Evolutionary conservation across 2,329 filamentous ascomycete genomes (phyloP).

Genomic region (Cytospora mali): DNA sequence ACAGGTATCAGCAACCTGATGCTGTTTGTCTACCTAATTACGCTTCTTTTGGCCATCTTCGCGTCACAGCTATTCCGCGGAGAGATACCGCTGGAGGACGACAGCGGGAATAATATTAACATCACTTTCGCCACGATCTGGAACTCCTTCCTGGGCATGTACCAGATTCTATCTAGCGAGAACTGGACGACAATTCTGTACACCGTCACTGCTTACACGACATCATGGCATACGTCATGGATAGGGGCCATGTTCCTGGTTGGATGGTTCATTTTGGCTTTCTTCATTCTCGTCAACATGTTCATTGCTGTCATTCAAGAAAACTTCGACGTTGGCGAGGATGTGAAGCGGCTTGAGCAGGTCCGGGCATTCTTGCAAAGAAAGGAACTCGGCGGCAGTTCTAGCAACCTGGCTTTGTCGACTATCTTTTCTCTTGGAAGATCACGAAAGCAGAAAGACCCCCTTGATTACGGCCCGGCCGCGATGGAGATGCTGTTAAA

Average conservation of each 20-base stretch:
- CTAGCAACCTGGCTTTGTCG: slow-evolving; percentile 75
- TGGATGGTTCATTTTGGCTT: slow-evolving; percentile 92
- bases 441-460: slow-evolving; percentile 69
- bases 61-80: slow-evolving; percentile 91
- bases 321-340: slow-evolving; percentile 97
- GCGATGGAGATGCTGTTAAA: slow-evolving; percentile 96
- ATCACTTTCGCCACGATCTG: slow-evolving; percentile 89
- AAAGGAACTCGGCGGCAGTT: slow-evolving; percentile 75
- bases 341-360: slow-evolving; percentile 95
- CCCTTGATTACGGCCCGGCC: slow-evolving; percentile 86
- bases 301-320: slow-evolving; percentile 99
- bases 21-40: slow-evolving; percentile 94
- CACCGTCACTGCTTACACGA: slow-evolving; percentile 72
- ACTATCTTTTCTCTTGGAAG: slow-evolving; percentile 68
- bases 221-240: slow-evolving; percentile 75
- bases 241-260: slow-evolving; percentile 90
- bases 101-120: slow-evolving; percentile 61
- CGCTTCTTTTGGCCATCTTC: slow-evolving; percentile 90
- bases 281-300: slow-evolving; percentile 98
- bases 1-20: slow-evolving; percentile 92
- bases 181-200: slow-evolving; percentile 93
- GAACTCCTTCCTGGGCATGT: slow-evolving; percentile 97
- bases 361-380: slow-evolving; percentile 92
- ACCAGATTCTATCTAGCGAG: slow-evolving; percentile 92
- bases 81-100: slow-evolving; percentile 69